Evolutionary conservation across 2,329 filamentous ascomycete genomes (phyloP), one percentile per base, ranked within the genome.

Genomic region (Pseudogymnoascus sp.): DNA sequence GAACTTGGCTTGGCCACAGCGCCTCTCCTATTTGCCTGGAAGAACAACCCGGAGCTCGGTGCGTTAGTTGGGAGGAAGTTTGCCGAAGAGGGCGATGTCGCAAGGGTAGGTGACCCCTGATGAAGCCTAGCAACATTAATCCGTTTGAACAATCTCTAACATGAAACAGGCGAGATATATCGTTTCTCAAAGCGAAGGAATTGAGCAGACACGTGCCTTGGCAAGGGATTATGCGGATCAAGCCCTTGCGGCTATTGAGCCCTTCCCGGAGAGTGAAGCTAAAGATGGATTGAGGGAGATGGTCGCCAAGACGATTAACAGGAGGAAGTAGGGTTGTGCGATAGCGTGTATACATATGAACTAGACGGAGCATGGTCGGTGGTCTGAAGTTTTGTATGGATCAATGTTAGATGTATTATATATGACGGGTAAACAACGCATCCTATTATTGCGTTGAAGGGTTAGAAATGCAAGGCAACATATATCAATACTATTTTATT

Each of bases 11-110:
- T 99, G 64, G 95, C 95, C 47, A 99, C 95, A 11, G 95, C 95
- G 11, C 95, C 95, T 14, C 78, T 99, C 67, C 78, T 99, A 45
- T 99, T 97, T 78, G 95, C 95, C 0, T 99, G 95, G 95, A 93
- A 93, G 78, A 84, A 89, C 68, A 90, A 90, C 71, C 85, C 87
- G 23, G 91, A 95, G 76, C 79, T 99, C 29, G 95, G 95, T 4
- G 85, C 85, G 62, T 79, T 99, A 68, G 95, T 99, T 14, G 95
- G 95, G 54, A 86, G 95, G 76, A 96, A 96, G 77, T 99, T 99
- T 75, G 81, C 83, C 54, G 77, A 83, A 70, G 84, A 91, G 69
- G 95, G 95, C 5, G 95, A 99, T 78, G 90, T 96, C 60, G 79
- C 87, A 69, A 87, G 80, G 81, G 93, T 97, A 76, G 79, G 87